Base-by-base conservation (phyloP, 2,329 filamentous ascomycete species). In the Cercospora berteroae region DNA sequence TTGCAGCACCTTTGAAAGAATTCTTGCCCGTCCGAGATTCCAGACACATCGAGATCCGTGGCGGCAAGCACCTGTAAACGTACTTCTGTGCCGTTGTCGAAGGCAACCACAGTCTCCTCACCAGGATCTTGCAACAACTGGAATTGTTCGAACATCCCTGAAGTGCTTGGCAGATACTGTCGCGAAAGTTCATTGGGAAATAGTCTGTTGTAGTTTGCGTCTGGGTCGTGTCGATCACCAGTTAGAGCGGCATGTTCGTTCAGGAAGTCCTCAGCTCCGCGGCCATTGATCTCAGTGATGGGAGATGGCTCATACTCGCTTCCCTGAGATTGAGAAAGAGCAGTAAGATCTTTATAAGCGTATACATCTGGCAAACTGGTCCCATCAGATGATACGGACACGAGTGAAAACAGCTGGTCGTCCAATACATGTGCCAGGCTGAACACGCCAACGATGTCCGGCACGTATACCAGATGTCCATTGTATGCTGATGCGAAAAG, bases 1-100 rank as follows among this genome's bases (percentile, higher is more conserved):
- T 33, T 73, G 64, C 76, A 77, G 64, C 82, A 82, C 44, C 74
- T 76, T 12, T 77, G 56, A 61, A 81, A 83, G 68, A 83, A 81
- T 1, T 77, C 70, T 10, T 75, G 67, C 0, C 81, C 82, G 66
- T 77, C 79, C 23, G 77, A 72, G 39, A 81, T 75, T 56, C 76
- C 74, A 56, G 72, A 73, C 67, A 82, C 13, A 18, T 58, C 42
- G 16, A 65, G 55, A 10, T 25, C 18, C 13, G 63, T 52, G 18
- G 42, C 63, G 31, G 63, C 63, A 12, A 65, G 18, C 3, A 58
- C 25, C 25, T 60, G 63, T 4, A 65, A 20, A 12, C 27, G 39
- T 29, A 44, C 29, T 20, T 59, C 39, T 8, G 63, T 48, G 25
- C 63, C 63, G 16, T 65, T 65, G 18, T 48, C 29, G 25, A 65